These are phyloP conservation scores for Lithohypha guttulata DNA, from an alignment of 2,329 filamentous ascomycete species.

Conservation along the genomic window DNA sequence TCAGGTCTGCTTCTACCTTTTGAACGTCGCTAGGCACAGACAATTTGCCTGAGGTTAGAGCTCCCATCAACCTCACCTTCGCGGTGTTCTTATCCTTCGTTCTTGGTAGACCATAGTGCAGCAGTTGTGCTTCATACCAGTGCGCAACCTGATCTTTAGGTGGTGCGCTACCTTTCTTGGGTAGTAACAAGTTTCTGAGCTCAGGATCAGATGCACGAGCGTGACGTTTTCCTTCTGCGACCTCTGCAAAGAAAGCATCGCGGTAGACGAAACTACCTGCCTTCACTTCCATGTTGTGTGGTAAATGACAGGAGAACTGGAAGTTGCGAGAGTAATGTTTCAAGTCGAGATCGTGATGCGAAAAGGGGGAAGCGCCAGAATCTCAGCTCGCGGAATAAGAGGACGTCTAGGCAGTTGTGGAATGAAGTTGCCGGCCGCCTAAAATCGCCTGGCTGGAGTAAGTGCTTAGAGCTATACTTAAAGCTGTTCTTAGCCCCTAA, in stretches of 20 bases:
- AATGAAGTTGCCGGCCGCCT: too few relatives aligned
- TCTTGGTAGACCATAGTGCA: conserved; percentile 50
- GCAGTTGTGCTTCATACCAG: conserved; percentile 52
- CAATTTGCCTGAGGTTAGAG: conserved; percentile 40
- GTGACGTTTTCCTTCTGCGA: conserved; percentile 36
- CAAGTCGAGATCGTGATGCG: too few relatives aligned
- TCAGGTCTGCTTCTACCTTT: conserved; percentile 44
- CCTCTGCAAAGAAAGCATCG: conserved; percentile 37
- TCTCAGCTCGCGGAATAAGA: too few relatives aligned
- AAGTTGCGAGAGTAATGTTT: too few relatives aligned
- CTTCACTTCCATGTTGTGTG: conserved; percentile 13
- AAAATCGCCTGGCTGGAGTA: too few relatives aligned
- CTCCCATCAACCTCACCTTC: conserved; percentile 49
- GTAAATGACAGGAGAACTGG: too few relatives aligned
- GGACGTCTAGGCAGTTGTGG: too few relatives aligned
- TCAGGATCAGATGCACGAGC: conserved; percentile 36
- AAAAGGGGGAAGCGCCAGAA: too few relatives aligned
- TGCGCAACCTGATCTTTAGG: conserved; percentile 44
- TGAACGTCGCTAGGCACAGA: conserved; percentile 39
- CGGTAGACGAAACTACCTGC: conserved; percentile 16
- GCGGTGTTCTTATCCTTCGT: conserved; percentile 50
- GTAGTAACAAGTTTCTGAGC: conserved; percentile 34
- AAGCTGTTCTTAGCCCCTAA: too few relatives aligned
- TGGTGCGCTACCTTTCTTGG: conserved; percentile 9
- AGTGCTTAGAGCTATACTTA: too few relatives aligned